Conservation (phyloP, 306 rosid genomes). For the Rosa chinensis region DNA sequence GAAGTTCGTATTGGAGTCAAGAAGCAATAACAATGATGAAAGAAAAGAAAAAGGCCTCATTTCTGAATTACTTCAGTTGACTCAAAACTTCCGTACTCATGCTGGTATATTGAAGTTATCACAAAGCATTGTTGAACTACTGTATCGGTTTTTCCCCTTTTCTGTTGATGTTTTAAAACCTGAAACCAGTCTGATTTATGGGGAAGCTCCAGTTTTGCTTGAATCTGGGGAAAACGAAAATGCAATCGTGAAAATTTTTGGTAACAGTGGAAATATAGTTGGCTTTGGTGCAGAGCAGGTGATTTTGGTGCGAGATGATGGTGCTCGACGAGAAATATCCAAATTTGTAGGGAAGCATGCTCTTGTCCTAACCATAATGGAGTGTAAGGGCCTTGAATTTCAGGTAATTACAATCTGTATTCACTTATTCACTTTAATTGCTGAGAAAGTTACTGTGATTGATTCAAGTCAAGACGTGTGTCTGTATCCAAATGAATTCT, state of each 20-base stretch:
- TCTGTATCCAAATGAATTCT: too few species aligned
- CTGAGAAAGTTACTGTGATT: neutral
- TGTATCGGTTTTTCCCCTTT: conserved; percentile 41
- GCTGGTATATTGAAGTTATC: conserved; percentile 42
- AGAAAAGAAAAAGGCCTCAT: conserved; percentile 11
- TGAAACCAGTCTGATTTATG: conserved; percentile 27
- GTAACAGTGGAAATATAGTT: conserved; percentile 37
- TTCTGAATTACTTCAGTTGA: conserved; percentile 31
- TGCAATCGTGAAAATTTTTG: conserved; percentile 46
- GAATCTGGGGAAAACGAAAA: conserved; percentile 39
- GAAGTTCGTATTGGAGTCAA: conserved; percentile 26
- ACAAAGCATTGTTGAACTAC: conserved; percentile 55
- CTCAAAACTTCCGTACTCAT: conserved; percentile 76
- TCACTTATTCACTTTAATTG: neutral
- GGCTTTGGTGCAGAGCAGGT: conserved; percentile 78
- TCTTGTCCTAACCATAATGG: conserved; percentile 60
- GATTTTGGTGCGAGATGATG: conserved; percentile 63
- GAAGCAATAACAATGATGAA: neutral
- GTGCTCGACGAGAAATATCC: conserved; percentile 35
- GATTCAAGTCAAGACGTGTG: neutral
- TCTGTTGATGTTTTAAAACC: conserved; percentile 33
- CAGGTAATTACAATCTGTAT: conserved; percentile 41
- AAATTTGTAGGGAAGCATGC: conserved; percentile 46
- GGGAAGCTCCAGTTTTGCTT: conserved; percentile 57
- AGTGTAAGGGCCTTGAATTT: conserved; percentile 73